Conservation (phyloP, 805 yeast genomes). For the Cyberlindnera misumaiensis region DNA sequence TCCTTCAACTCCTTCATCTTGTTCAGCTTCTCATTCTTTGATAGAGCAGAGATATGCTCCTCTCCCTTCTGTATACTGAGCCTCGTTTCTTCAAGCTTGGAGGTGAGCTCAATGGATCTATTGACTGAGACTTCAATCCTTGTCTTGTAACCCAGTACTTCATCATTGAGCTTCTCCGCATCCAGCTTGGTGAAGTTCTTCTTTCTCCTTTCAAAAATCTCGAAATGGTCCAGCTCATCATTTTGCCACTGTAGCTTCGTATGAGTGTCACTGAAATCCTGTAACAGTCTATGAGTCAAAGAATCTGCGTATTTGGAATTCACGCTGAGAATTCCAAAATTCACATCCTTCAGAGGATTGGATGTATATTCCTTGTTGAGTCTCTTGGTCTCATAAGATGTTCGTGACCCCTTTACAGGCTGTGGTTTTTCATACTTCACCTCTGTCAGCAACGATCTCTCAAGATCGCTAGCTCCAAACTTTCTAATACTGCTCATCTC, state of each 20-base stretch:
- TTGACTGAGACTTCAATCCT: constrained; percentile 26
- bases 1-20: constrained; percentile 39
- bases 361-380: constrained; percentile 60
- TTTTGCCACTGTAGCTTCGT: constrained; percentile 35
- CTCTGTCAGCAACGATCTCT: constrained; percentile 66
- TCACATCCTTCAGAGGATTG: constrained; percentile 56
- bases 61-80: constrained; percentile 23
- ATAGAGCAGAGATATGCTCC: constrained; percentile 22
- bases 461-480: constrained; percentile 70
- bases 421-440: constrained; percentile 45
- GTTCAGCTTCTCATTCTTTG: constrained; percentile 20
- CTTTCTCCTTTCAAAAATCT: constrained; percentile 35
- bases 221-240: constrained; percentile 40
- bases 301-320: constrained; percentile 32
- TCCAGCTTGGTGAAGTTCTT: constrained; percentile 37
- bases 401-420: constrained; percentile 34
- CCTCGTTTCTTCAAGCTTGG: constrained; percentile 21
- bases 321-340: constrained; percentile 44
- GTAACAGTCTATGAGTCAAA: constrained; percentile 58
- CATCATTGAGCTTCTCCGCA: constrained; percentile 37
- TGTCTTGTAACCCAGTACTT: constrained; percentile 35
- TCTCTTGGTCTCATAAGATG: constrained; percentile 53
- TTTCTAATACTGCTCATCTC: constrained; percentile 57
- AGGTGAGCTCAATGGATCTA: constrained; percentile 25
- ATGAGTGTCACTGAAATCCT: constrained; percentile 45